Evolutionary conservation across 768 basidiomycete species (phyloP), one percentile per base, ranked within the genome.

Genomic region (Suillus americanus): DNA sequence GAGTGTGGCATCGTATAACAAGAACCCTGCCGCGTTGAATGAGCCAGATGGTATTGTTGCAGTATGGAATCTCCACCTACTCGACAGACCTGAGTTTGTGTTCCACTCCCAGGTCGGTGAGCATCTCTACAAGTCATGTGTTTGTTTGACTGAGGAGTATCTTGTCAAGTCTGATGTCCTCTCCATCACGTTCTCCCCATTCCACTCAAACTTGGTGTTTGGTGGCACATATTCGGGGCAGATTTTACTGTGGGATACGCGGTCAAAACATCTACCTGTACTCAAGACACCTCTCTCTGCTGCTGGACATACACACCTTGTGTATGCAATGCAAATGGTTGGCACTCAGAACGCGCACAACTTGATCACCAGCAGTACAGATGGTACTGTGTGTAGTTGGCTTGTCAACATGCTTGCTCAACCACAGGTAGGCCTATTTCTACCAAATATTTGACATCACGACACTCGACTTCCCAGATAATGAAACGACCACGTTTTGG

Each of bases 191-290:
- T 99, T 99, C 76, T 98, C 97, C 0, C 96, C 97, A 0, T 99
- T 97, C 78, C 97, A 99, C 76, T 92, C 97, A 2, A 99, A 97
- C 71, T 86, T 98, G 20, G 85, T 99, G 45, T 97, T 99, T 67
- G 97, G 97, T 61, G 97, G 97, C 28, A 98, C 97, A n/a, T 99
- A 99, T 74, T 98, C 97, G 35, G 97, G 97, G 20, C 97, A 99
- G 78, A 96, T 99, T 66, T 80, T 99, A 33, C 85, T 99, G 0
- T 99, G 97, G 97, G 97, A 99, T 72, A 99, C 96, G 9, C 89
- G 97, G 55, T 94, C 96, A 2, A 97, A 97, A 74, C 95, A 97
- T 74, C 81, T 98, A 2, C 97, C 97, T 0, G 95, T 99, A 3
- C 81, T 98, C 57, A 99, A 99, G 80, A 97, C 97, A 5, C 97